Evolutionary conservation across 139 green algal genomes (phyloP).

Genomic region (Chlamydomonas applanata): DNA sequence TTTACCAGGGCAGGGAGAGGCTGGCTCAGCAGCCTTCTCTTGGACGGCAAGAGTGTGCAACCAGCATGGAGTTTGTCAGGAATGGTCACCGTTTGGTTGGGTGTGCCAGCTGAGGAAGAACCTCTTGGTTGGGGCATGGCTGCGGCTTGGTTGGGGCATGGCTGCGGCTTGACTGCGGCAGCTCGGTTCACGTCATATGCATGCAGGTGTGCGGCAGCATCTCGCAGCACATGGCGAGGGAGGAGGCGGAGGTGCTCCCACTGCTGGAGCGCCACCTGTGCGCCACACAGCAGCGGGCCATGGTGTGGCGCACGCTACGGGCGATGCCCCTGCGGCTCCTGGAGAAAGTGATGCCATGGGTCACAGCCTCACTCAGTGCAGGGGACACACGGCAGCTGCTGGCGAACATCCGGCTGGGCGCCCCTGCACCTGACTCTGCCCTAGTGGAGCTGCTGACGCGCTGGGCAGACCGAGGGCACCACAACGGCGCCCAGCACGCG

Average conservation of each 20-base stretch:
- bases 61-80: too few species aligned
- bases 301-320: slow-evolving; percentile 85
- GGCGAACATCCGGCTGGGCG: slow-evolving; percentile 64
- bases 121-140: too few species aligned
- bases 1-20: too few species aligned
- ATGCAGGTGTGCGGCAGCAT: slow-evolving; percentile 9
- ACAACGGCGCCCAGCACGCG: neutral
- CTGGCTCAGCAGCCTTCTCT: too few species aligned
- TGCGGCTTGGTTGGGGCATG: too few species aligned
- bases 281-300: slow-evolving; percentile 73
- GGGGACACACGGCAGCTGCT: slow-evolving; percentile 71
- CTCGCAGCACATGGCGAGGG: slow-evolving; percentile 28
- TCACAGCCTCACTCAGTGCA: slow-evolving; percentile 61
- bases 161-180: too few species aligned
- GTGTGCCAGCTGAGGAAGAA: too few species aligned
- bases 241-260: slow-evolving; percentile 85
- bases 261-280: slow-evolving; percentile 67
- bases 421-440: slow-evolving; percentile 51
- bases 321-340: slow-evolving; percentile 94
- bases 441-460: slow-evolving; percentile 82
- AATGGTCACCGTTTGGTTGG: too few species aligned
- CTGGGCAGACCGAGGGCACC: slow-evolving; percentile 70
- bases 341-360: slow-evolving; percentile 91
- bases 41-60: too few species aligned
- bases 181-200: too few species aligned